Evolutionary conservation across 169 alveolate species (phyloP).

Genomic region (Plasmodium falciparum): DNA sequence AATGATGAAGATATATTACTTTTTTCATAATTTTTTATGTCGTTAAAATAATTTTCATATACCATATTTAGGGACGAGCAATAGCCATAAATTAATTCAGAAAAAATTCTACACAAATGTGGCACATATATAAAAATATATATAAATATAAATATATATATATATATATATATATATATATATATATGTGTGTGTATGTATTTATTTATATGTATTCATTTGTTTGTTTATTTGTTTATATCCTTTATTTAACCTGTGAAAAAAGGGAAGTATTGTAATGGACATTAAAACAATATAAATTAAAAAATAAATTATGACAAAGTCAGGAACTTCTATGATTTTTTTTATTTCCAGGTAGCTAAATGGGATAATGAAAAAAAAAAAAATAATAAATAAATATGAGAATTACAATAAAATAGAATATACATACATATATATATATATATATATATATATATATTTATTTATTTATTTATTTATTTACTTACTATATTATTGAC

Average conservation of each 20-base stretch:
- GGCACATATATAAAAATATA: not conserved
- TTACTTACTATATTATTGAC: constrained; percentile 18
- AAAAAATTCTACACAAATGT: constrained; percentile 37
- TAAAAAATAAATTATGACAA: constrained; percentile 23
- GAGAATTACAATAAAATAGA: not conserved
- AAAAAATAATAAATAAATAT: not conserved
- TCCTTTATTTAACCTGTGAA: constrained; percentile 38
- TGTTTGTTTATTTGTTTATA: not conserved
- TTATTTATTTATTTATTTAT: not conserved
- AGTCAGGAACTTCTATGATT: constrained; percentile 16
- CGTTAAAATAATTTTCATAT: constrained; percentile 45
- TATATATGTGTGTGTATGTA: not conserved
- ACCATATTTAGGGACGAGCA: constrained; percentile 54
- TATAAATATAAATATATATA: not conserved
- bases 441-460: not conserved
- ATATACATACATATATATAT: not conserved
- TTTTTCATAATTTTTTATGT: constrained; percentile 18
- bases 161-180: not conserved
- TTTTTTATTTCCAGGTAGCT: constrained; percentile 24
- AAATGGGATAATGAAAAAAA: not conserved
- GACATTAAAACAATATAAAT: constrained; percentile 57
- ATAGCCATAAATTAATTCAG: constrained; percentile 55
- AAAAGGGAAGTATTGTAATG: constrained; percentile 47
- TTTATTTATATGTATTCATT: not conserved
- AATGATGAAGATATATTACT: constrained; percentile 26